These are phyloP conservation scores for Anthracocystis setariae DNA, from an alignment of 1,284 basidiomycete genomes.

Conservation along the genomic window DNA sequence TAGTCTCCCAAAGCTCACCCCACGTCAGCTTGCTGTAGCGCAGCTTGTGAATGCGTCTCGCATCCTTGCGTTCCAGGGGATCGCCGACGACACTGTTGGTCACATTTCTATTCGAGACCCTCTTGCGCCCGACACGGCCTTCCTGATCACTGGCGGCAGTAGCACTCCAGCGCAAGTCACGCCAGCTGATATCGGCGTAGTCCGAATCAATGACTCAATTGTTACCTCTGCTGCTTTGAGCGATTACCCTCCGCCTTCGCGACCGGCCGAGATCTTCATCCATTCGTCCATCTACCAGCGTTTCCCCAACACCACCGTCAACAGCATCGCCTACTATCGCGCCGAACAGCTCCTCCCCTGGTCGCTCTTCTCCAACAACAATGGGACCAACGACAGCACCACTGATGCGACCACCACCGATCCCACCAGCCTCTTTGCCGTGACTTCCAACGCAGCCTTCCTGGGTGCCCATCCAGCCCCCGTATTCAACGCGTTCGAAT, in stretches of 20 bases:
- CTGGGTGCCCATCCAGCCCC: conserved; percentile 36
- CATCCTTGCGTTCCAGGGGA: conserved; percentile 35
- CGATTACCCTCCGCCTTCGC: conserved; percentile 19
- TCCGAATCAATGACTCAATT: conserved; percentile 40
- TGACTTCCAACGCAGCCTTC: conserved; percentile 25
- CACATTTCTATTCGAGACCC: conserved; percentile 46
- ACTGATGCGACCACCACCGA: conserved; percentile 13
- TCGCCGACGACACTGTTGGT: conserved; percentile 40
- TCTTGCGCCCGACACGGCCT: conserved; percentile 22
- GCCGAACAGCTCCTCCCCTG: conserved; percentile 40
- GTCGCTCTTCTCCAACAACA: conserved; percentile 18
- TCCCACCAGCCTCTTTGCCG: conserved; percentile 19
- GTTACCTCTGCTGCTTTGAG: conserved; percentile 32
- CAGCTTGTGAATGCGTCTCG: conserved; percentile 51
- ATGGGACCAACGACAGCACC: conserved; percentile 2
- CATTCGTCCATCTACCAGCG: conserved; percentile 45
- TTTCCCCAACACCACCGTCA: conserved; percentile 40
- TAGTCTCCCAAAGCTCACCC: conserved; percentile 33
- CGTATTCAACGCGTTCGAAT: conserved; percentile 27
- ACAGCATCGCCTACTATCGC: conserved; percentile 38
- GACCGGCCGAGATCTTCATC: conserved; percentile 40
- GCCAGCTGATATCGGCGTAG: conserved; percentile 42
- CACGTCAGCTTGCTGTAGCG: conserved; percentile 39
- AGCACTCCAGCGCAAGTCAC: conserved; percentile 23
- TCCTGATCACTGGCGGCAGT: conserved; percentile 31